Conservation (phyloP, 1,284 basidiomycete genomes). For the Leccinum pachyderme region DNA sequence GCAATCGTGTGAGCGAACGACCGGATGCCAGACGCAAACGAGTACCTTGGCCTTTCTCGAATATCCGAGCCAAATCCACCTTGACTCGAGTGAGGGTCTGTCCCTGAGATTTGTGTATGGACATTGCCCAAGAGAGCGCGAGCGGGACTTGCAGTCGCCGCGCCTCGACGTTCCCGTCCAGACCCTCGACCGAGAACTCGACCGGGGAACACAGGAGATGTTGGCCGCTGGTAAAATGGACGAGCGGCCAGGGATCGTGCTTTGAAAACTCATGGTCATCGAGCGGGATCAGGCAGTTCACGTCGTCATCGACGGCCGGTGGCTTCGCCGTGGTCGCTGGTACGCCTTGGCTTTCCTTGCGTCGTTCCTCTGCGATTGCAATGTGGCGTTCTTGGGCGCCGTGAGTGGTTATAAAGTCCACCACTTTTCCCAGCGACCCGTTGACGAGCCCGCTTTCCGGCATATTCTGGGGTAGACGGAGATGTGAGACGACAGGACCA, state of each 20-base stretch:
- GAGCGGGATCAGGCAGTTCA: slow-evolving; percentile 23
- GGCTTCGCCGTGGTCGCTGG: slow-evolving; percentile 1
- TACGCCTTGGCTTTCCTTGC: slow-evolving; percentile 8
- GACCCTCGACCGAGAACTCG: slow-evolving; percentile 54
- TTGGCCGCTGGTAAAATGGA: slow-evolving; percentile 47
- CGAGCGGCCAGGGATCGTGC: slow-evolving; percentile 50
- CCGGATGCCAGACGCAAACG: neutral
- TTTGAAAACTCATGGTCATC: slow-evolving; percentile 23
- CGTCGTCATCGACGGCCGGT: slow-evolving; percentile 12
- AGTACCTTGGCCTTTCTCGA: slow-evolving; percentile 80
- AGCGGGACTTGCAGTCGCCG: slow-evolving; percentile 62
- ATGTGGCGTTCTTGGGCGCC: slow-evolving; percentile 46
- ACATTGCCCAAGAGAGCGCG: slow-evolving; percentile 79
- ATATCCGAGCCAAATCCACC: slow-evolving; percentile 63
- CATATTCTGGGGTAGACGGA: slow-evolving; percentile 41
- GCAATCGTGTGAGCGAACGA: neutral
- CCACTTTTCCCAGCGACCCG: slow-evolving; percentile 81
- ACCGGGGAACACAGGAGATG: slow-evolving; percentile 47
- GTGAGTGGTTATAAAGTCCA: slow-evolving; percentile 53
- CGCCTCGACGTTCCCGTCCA: slow-evolving; percentile 50
- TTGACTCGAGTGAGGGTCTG: slow-evolving; percentile 78
- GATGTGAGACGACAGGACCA: neutral
- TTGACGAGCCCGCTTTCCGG: slow-evolving; percentile 71
- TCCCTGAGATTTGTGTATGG: slow-evolving; percentile 86
- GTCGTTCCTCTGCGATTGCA: slow-evolving; percentile 35